phyloP scores from a whole-genome alignment of 1,139 yeast genomes.

The Yamadazyma triangularis region DNA sequence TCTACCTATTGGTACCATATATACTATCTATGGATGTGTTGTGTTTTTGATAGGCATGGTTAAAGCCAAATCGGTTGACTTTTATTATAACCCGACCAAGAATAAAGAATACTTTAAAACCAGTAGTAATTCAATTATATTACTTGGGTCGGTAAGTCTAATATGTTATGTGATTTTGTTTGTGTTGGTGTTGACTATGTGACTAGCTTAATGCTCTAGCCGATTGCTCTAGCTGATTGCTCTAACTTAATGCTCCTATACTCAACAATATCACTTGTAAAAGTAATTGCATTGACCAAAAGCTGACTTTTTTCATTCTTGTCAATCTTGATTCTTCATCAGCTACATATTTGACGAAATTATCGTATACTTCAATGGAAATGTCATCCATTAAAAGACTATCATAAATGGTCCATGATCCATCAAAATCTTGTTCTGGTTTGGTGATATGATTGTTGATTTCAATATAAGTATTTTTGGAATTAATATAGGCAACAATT shows the following conservation, averaged over 20 bases:
- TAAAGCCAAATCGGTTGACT: constrained; percentile 42
- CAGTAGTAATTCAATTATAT: constrained; percentile 46
- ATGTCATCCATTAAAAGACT: constrained; percentile 88
- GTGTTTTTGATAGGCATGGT: constrained; percentile 45
- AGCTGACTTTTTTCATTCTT: constrained; percentile 78
- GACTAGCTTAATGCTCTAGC: not conserved
- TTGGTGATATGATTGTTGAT: constrained; percentile 83
- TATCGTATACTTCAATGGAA: constrained; percentile 84
- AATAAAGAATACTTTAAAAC: constrained; percentile 43
- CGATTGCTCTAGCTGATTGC: too few species aligned
- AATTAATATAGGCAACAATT: constrained; percentile 90
- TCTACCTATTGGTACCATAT: constrained; percentile 49
- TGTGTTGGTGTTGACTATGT: constrained; percentile 37
- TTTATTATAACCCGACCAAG: constrained; percentile 40
- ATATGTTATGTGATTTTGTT: constrained; percentile 43
- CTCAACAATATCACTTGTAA: constrained; percentile 81
- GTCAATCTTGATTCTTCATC: constrained; percentile 76
- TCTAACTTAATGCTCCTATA: constrained; percentile 43
- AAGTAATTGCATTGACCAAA: constrained; percentile 87
- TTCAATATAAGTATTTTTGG: constrained; percentile 84
- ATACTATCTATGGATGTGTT: constrained; percentile 47
- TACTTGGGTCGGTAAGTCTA: constrained; percentile 40
- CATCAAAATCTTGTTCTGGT: constrained; percentile 76
- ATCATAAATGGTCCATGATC: constrained; percentile 95
- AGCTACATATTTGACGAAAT: constrained; percentile 81